phyloP scores from a whole-genome alignment of 345 rosid genomes.

The Alliaria petiolata region DNA sequence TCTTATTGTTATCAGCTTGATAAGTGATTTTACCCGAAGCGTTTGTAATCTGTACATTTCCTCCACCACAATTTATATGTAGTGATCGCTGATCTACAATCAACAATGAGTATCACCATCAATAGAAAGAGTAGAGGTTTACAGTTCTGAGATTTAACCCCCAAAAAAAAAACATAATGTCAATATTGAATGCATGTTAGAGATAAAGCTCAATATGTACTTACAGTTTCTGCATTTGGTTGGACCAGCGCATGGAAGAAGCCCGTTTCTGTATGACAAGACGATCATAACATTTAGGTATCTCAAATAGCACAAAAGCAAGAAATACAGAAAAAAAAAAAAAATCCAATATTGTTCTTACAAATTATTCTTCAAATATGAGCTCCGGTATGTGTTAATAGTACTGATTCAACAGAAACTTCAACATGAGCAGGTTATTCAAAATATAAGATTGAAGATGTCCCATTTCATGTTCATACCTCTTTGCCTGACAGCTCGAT shows the following conservation, averaged over 20 bases:
- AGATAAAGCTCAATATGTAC: background rate
- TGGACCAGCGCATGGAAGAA: constrained; percentile 7
- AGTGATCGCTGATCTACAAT: constrained; percentile 18
- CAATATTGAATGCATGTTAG: background rate
- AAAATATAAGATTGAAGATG: background rate
- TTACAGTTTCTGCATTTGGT: background rate
- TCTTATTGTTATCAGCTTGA: background rate
- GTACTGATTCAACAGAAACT: background rate
- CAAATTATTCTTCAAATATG: constrained; percentile 11
- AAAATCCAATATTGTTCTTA: background rate
- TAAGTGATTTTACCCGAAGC: background rate
- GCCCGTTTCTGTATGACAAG: background rate
- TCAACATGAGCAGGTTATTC: background rate
- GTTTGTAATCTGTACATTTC: background rate
- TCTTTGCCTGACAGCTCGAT: background rate
- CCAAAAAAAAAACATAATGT: background rate
- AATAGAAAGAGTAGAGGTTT: background rate
- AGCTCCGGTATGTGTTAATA: constrained; percentile 24
- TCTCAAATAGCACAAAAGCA: background rate
- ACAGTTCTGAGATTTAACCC: background rate
- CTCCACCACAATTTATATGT: constrained; percentile 33
- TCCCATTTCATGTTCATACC: constrained; percentile 7
- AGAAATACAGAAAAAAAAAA: background rate
- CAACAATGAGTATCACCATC: background rate
- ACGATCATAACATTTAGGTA: background rate